These are phyloP conservation scores for Rosa hybrid DNA, from an alignment of 331 rosid species.

Conservation along the genomic window DNA sequence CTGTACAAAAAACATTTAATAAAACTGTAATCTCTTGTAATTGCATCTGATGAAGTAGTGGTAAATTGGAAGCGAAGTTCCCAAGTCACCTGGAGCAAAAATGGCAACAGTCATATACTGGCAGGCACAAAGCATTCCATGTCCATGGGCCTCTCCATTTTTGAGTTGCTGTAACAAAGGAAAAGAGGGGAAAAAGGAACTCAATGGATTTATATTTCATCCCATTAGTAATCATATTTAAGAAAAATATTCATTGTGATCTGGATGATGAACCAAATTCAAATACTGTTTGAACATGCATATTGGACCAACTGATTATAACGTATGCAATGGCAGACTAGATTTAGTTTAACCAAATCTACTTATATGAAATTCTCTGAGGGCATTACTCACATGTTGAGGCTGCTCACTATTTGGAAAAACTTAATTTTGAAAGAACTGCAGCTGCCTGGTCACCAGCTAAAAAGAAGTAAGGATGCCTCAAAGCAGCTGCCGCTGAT, in stretches of 20 bases:
- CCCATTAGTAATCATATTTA: neutral
- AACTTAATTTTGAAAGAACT: constrained; percentile 67
- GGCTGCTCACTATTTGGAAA: constrained; percentile 44
- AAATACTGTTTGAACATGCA: neutral
- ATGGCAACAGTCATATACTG: neutral
- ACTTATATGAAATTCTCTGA: neutral
- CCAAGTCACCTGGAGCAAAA: neutral
- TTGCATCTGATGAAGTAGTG: neutral
- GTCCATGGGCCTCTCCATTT: neutral
- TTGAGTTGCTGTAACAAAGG: neutral
- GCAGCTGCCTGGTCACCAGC: constrained; percentile 81
- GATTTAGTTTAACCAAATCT: neutral
- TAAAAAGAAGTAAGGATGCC: constrained; percentile 83
- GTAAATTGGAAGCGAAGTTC: neutral
- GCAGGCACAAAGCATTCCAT: neutral
- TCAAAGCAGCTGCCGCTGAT: constrained; percentile 70
- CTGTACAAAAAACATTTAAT: neutral
- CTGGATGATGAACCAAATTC: neutral
- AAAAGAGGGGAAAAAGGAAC: neutral
- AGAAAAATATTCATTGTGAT: neutral
- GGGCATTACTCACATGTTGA: constrained; percentile 22
- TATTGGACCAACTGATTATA: neutral
- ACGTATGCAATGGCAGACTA: neutral
- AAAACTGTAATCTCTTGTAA: neutral
- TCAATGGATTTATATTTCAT: neutral